These are phyloP conservation scores for Xylaria palmicola DNA, from an alignment of 495 filamentous ascomycete species.

Conservation along the genomic window DNA sequence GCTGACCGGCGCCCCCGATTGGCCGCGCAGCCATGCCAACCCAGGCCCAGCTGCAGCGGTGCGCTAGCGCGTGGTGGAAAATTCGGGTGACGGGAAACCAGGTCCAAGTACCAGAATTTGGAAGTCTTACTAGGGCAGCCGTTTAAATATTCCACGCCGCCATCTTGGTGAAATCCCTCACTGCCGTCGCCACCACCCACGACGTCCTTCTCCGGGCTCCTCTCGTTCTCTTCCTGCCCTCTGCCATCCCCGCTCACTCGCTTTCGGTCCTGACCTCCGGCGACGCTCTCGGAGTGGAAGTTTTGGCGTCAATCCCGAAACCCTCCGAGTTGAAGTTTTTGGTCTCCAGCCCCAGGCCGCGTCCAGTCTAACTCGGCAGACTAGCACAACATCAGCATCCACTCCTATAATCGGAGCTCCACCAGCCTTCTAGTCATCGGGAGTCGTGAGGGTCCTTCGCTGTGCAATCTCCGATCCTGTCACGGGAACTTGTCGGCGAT, in stretches of 20 bases:
- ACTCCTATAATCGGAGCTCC: slow-evolving; percentile 18
- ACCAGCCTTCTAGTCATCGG: slow-evolving; percentile 1
- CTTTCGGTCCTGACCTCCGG: neutral
- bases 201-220: neutral
- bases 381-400: slow-evolving; percentile 5
- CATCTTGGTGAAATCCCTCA: slow-evolving; percentile 11
- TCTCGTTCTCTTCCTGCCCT: neutral
- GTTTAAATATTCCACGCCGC: neutral
- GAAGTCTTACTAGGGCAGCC: slow-evolving; percentile 13
- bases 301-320: neutral
- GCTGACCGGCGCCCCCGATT: slow-evolving; percentile 5
- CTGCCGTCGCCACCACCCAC: neutral
- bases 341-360: no score
- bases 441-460: neutral
- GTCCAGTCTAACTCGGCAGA: neutral
- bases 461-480: neutral
- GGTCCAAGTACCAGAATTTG: neutral
- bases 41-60: slow-evolving; percentile 7
- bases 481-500: neutral
- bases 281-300: neutral
- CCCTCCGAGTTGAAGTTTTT: neutral
- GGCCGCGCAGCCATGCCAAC: neutral
- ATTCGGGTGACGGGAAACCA: slow-evolving; percentile 14
- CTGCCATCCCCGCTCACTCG: neutral
- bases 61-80: slow-evolving; percentile 9